phyloP scores from a whole-genome alignment of 106 monocot genomes.

The Hemerocallis citrina region DNA sequence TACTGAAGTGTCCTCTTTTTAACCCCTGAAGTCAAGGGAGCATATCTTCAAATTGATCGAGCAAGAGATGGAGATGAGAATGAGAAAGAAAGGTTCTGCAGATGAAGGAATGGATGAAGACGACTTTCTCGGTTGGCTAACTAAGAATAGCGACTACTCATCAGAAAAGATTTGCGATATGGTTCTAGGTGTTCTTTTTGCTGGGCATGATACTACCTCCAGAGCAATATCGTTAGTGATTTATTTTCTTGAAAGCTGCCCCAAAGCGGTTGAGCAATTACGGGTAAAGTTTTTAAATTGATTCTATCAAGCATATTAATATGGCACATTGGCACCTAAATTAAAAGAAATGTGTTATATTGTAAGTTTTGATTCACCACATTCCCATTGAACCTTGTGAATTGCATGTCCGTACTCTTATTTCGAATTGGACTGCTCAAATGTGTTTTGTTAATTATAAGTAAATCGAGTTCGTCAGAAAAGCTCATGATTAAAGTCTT shows the following conservation, averaged over 20 bases:
- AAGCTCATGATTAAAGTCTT: too few relatives aligned
- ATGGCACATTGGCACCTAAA: too few relatives aligned
- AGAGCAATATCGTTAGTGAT: constrained; percentile 10
- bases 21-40: constrained; percentile 4
- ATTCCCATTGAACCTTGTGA: too few relatives aligned
- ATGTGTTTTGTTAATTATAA: too few relatives aligned
- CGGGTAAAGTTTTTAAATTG: constrained; percentile 1
- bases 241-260: constrained; percentile 22
- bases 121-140: constrained; percentile 15
- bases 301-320: too few relatives aligned
- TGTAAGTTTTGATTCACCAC: too few relatives aligned
- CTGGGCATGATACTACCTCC: constrained; percentile 23
- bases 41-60: neutral
- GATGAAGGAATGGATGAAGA: neutral
- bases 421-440: too few relatives aligned
- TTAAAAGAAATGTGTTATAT: too few relatives aligned
- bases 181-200: constrained; percentile 9
- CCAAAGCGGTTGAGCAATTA: constrained; percentile 6
- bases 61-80: constrained; percentile 6
- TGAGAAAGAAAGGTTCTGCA: neutral
- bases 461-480: too few relatives aligned
- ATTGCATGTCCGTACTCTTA: too few relatives aligned
- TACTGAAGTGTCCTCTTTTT: neutral
- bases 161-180: constrained; percentile 9
- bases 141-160: constrained; percentile 12